Percentiles rank a stretch among this genome's conserved stretches.
phyloP scores from a whole-genome alignment of 73 alveolate species.

The Stentor roeselii region DNA sequence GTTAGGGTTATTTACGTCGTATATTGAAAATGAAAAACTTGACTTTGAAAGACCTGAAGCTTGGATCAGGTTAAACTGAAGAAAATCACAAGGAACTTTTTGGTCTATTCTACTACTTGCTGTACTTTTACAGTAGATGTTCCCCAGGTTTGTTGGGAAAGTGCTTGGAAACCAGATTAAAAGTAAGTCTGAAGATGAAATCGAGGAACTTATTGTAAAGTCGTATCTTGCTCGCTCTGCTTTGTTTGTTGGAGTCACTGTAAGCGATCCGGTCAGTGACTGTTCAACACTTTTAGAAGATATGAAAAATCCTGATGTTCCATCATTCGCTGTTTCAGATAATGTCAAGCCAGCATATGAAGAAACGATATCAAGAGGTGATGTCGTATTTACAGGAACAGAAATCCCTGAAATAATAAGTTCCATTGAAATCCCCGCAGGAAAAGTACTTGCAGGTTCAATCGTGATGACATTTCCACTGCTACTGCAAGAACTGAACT shows the following conservation, averaged over 20 bases:
- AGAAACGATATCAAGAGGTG: neutral
- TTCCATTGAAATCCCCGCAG: conserved; percentile 13
- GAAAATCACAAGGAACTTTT: neutral
- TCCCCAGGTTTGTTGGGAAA: neutral
- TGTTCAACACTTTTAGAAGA: neutral
- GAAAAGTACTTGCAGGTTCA: neutral
- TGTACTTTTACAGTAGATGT: neutral
- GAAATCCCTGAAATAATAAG: neutral
- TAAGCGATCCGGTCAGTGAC: neutral
- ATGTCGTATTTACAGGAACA: conserved; percentile 6
- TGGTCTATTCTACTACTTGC: neutral
- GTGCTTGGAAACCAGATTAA: neutral
- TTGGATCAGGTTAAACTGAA: neutral
- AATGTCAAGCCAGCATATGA: neutral
- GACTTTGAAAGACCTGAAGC: neutral
- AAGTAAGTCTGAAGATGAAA: neutral
- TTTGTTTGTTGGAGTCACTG: neutral
- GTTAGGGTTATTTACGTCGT: neutral
- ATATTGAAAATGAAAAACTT: neutral
- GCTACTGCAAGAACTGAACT: neutral
- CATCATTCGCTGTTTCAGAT: neutral
- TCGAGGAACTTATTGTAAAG: neutral
- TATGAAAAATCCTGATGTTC: neutral
- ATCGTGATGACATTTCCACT: neutral
- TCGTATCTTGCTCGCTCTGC: neutral